These are phyloP conservation scores for Parsonsia alboflavescens DNA, from an alignment of 257 asterid species.

Conservation along the genomic window DNA sequence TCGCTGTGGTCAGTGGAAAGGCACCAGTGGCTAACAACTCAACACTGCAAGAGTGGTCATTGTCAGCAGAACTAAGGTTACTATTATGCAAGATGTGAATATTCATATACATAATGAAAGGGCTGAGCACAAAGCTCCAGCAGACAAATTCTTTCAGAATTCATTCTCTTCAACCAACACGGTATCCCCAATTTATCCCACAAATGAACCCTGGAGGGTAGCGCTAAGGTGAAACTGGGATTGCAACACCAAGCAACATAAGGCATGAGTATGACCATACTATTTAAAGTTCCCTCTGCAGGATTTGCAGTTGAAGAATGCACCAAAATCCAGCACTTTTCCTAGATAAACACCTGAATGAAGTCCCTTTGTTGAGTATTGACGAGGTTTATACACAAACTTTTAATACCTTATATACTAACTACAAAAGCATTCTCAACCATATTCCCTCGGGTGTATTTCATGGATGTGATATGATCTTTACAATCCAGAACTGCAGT, in stretches of 20 bases:
- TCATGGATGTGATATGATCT: not conserved
- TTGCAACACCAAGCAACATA: not conserved
- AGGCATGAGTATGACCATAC: not conserved
- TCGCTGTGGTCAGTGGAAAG: not conserved
- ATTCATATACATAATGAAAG: too few relatives aligned
- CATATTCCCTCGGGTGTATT: not conserved
- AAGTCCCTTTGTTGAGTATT: not conserved
- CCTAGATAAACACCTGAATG: not conserved
- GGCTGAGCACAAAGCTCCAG: not conserved
- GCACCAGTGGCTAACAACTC: not conserved
- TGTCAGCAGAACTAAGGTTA: not conserved
- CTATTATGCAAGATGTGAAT: not conserved
- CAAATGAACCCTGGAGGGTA: not conserved
- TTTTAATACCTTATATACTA: not conserved
- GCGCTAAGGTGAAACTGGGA: not conserved
- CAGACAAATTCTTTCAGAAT: not conserved
- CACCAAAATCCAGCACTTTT: not conserved
- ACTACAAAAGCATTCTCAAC: not conserved
- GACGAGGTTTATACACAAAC: not conserved
- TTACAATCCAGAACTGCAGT: not conserved
- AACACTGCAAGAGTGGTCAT: not conserved
- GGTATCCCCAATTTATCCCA: not conserved
- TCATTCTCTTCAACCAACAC: not conserved
- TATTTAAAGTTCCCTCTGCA: not conserved
- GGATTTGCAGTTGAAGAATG: not conserved